Percentiles rank a stretch among this genome's conserved stretches.
These are phyloP conservation scores for Neurospora africana DNA, from an alignment of 495 filamentous ascomycete genomes.

Conservation along the genomic window DNA sequence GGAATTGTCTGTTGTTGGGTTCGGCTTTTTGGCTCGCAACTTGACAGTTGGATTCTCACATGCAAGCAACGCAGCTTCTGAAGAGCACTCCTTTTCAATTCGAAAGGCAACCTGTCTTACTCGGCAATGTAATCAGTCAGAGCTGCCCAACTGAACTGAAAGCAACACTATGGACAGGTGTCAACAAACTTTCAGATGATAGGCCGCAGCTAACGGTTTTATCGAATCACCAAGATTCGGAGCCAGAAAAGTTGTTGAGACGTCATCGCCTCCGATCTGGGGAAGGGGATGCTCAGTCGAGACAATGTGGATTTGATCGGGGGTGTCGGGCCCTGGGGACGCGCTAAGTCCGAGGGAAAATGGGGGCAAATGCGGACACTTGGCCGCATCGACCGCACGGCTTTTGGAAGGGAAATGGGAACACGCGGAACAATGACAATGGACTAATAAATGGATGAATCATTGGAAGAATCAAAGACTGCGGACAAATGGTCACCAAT, in stretches of 20 bases:
- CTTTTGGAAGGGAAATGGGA: not conserved
- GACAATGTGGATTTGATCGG: not conserved
- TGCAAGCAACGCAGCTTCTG: not conserved
- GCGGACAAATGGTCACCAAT: not conserved
- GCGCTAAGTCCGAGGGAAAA: not conserved
- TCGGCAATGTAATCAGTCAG: not conserved
- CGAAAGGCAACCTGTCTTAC: not conserved
- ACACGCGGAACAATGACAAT: not conserved
- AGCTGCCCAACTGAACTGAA: not conserved
- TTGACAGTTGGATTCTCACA: not conserved
- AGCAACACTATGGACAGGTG: not conserved
- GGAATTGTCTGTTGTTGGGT: not conserved
- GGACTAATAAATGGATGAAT: not conserved
- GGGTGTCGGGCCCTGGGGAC: not conserved
- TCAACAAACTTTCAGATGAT: not conserved
- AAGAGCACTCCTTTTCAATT: not conserved
- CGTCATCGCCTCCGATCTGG: not conserved
- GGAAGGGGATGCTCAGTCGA: not conserved
- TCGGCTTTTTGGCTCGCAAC: not conserved
- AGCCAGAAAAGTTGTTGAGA: not conserved
- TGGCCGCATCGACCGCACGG: not conserved
- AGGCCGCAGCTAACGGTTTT: not conserved
- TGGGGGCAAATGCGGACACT: not conserved
- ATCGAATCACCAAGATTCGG: not conserved
- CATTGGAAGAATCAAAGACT: not conserved